A percentile compares a stretch with the other conserved stretches of the same genome.
phyloP scores from a whole-genome alignment of 192 early-diverging fungal species.

The Mortierella alpina region DNA sequence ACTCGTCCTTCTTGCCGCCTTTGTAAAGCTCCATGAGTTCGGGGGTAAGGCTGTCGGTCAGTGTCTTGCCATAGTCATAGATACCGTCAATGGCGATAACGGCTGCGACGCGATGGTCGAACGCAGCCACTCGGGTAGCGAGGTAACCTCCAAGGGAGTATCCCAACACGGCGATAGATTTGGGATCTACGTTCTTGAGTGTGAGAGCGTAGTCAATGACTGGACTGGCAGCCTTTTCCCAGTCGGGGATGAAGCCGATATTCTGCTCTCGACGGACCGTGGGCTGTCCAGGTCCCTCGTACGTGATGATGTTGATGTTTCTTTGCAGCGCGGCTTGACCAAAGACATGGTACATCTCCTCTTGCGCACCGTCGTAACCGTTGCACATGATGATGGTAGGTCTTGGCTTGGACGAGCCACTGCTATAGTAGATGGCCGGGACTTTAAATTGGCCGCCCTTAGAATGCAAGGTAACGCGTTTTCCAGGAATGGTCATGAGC shows the following conservation, averaged over 20 bases:
- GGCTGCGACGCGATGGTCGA: conserved; percentile 32
- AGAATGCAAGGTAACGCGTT: conserved; percentile 27
- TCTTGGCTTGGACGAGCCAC: conserved; percentile 33
- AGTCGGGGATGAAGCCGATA: conserved; percentile 32
- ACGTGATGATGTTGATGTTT: conserved; percentile 33
- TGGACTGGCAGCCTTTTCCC: conserved; percentile 33
- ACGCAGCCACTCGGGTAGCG: conserved; percentile 25
- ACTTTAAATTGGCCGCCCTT: conserved; percentile 28
- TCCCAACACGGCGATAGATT: conserved; percentile 31
- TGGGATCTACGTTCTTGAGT: conserved; percentile 16
- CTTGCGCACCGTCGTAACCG: conserved; percentile 28
- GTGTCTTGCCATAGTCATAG: conserved; percentile 36
- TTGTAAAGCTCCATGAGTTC: conserved; percentile 27
- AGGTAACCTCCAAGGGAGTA: conserved; percentile 40
- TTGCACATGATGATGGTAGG: conserved; percentile 40
- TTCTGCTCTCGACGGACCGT: conserved; percentile 34
- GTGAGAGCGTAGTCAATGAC: conserved; percentile 34
- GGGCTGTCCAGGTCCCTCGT: conserved; percentile 34
- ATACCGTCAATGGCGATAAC: conserved; percentile 34
- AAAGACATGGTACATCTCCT: conserved; percentile 32
- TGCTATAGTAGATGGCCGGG: conserved; percentile 31
- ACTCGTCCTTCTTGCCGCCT: conserved; percentile 28
- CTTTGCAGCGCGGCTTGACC: conserved; percentile 28
- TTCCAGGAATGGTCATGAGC: conserved; percentile 28
- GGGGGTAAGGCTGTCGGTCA: conserved; percentile 25